Conservation (phyloP, 495 filamentous ascomycete genomes). For the Penicillium canariense region DNA sequence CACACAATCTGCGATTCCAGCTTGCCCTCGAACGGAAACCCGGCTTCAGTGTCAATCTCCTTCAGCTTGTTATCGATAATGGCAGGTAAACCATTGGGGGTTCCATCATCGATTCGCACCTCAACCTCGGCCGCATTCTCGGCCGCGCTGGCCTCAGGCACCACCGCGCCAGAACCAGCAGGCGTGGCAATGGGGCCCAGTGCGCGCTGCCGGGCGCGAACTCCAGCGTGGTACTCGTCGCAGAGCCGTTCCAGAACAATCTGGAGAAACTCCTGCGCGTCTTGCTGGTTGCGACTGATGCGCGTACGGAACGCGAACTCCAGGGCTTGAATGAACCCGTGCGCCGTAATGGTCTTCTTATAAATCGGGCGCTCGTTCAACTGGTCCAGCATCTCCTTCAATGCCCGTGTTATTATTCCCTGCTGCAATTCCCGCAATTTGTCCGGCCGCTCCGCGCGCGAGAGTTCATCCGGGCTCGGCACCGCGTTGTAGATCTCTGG, state of each 20-base stretch:
- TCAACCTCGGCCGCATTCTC: conserved; percentile 34
- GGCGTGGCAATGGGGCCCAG: conserved; percentile 19
- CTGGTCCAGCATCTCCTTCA: conserved; percentile 90
- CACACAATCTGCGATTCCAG: conserved; percentile 94
- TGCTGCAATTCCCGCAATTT: conserved; percentile 72
- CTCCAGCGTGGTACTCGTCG: conserved; percentile 89
- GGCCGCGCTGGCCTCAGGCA: conserved; percentile 12
- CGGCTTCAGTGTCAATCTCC: conserved; percentile 57
- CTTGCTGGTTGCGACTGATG: conserved; percentile 92
- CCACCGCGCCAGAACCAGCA: conserved; percentile 15
- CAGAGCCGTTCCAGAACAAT: conserved; percentile 86
- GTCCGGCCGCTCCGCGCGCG: conserved; percentile 48
- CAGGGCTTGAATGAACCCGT: conserved; percentile 71
- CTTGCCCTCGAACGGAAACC: conserved; percentile 82
- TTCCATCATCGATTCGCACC: conserved; percentile 44
- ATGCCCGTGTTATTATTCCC: conserved; percentile 77
- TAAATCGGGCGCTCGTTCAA: conserved; percentile 93
- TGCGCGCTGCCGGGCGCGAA: conserved; percentile 58
- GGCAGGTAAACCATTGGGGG: conserved; percentile 37
- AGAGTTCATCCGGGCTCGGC: conserved; percentile 43
- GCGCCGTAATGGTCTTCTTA: conserved; percentile 88
- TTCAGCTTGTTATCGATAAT: conserved; percentile 45
- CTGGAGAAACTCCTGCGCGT: conserved; percentile 98
- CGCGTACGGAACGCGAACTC: conserved; percentile 84
- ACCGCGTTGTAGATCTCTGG: conserved; percentile 64